These are phyloP conservation scores for Abrus precatorius DNA, from an alignment of 306 rosid genomes.

Conservation along the genomic window DNA sequence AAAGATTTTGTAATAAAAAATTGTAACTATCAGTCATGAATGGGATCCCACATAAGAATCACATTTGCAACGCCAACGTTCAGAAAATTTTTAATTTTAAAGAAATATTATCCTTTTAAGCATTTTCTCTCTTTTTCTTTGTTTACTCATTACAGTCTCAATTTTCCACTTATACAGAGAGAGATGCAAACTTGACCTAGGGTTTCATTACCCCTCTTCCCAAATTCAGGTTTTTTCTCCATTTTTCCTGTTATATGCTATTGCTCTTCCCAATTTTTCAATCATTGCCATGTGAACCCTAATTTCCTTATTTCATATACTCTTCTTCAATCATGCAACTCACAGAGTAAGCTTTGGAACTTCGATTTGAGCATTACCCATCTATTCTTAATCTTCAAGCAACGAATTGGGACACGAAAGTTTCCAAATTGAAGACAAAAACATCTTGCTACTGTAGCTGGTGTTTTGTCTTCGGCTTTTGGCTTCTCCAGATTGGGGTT, in stretches of 20 bases:
- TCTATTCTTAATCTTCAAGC: slow-evolving; percentile 22
- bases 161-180: slow-evolving; percentile 43
- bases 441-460: slow-evolving; percentile 21
- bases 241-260: not conserved
- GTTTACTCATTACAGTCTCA: not conserved
- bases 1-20: too few relatives aligned
- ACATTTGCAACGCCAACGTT: slow-evolving; percentile 29
- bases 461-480: slow-evolving; percentile 17
- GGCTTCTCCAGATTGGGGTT: slow-evolving; percentile 31
- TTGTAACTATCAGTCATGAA: not conserved
- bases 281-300: slow-evolving; percentile 34
- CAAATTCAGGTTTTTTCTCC: slow-evolving; percentile 28
- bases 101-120: slow-evolving; percentile 29
- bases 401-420: slow-evolving; percentile 17
- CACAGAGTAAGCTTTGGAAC: slow-evolving; percentile 33
- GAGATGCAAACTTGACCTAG: slow-evolving; percentile 42
- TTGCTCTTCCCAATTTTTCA: slow-evolving; percentile 2
- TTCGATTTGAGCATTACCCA: slow-evolving; percentile 45
- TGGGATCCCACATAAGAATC: slow-evolving; percentile 41
- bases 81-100: not conserved
- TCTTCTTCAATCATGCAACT: slow-evolving; percentile 22
- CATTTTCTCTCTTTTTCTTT: slow-evolving; percentile 11
- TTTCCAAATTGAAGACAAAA: slow-evolving; percentile 33
- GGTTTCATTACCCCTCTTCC: slow-evolving; percentile 42
- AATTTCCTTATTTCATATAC: not conserved